Evolutionary conservation across 2,329 filamentous ascomycete species (phyloP).

Genomic region (Coccinonectria pachysandricola): DNA sequence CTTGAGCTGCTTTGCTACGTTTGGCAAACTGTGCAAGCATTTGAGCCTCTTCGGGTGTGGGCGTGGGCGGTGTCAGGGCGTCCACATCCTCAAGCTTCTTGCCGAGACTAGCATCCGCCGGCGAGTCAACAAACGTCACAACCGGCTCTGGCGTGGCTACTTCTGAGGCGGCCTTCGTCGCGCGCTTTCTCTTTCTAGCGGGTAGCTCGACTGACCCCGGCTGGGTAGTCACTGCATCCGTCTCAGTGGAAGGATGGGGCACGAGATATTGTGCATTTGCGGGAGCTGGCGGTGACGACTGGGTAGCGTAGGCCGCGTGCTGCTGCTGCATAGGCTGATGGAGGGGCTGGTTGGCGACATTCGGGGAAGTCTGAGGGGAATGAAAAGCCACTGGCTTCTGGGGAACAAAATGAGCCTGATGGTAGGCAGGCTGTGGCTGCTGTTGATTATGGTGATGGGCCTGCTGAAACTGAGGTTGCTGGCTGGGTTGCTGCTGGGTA

Average conservation of each 20-base stretch:
- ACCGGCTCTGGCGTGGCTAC: conserved; percentile 18
- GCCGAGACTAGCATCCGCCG: conserved; percentile 14
- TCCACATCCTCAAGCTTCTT: conserved; percentile 28
- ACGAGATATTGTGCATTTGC: conserved; percentile 13
- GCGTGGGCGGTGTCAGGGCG: conserved; percentile 19
- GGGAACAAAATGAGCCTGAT: conserved; percentile 13
- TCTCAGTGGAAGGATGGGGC: conserved; percentile 13
- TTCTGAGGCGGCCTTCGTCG: conserved; percentile 19
- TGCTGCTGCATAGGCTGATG: conserved; percentile 14
- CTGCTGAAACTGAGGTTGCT: conserved; percentile 15
- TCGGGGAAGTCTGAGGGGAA: conserved; percentile 9
- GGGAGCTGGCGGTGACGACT: conserved; percentile 12
- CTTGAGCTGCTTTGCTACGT: conserved; percentile 26
- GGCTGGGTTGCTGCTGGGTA: conserved; percentile 13
- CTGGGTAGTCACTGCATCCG: conserved; percentile 12
- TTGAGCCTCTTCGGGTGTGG: conserved; percentile 24
- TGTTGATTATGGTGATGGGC: conserved; percentile 13
- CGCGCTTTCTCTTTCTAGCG: conserved; percentile 30
- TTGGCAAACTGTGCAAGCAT: conserved; percentile 29
- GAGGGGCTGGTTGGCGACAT: conserved; percentile 13
- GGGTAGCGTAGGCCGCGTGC: conserved; percentile 8
- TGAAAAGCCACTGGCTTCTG: conserved; percentile 13
- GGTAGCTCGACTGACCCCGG: conserved; percentile 17
- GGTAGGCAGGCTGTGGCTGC: conserved; percentile 9
- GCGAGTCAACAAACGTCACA: conserved; percentile 16